Evolutionary conservation across 140 eudicot species (phyloP).

Genomic region (Oenanthe javanica): DNA sequence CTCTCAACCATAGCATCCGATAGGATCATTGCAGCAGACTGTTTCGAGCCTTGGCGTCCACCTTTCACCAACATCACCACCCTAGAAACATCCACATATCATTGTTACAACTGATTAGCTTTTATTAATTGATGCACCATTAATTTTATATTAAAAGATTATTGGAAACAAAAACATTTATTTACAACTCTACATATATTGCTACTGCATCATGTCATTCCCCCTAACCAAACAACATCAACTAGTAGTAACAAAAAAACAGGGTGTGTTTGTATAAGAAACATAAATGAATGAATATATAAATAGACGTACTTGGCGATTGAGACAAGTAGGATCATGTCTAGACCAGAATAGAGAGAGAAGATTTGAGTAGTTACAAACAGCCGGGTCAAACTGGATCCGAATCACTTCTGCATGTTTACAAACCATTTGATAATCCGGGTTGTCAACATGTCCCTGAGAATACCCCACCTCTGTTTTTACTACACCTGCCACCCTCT

Average conservation of each 20-base stretch:
- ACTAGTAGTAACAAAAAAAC: not conserved
- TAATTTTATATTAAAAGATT: too few species aligned
- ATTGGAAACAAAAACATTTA: too few species aligned
- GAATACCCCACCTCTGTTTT: slow-evolving; percentile 91
- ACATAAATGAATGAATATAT: not conserved
- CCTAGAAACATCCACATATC: slow-evolving; percentile 24
- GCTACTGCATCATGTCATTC: too few species aligned
- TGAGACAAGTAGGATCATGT: slow-evolving; percentile 89
- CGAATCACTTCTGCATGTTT: slow-evolving; percentile 72
- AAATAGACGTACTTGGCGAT: slow-evolving; percentile 65
- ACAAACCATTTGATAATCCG: slow-evolving; percentile 59
- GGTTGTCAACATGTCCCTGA: slow-evolving; percentile 69
- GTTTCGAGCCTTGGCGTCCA: slow-evolving; percentile 49
- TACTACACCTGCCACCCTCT: slow-evolving; percentile 72
- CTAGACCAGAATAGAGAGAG: slow-evolving; percentile 78
- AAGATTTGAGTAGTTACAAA: slow-evolving; percentile 56
- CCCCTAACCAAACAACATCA: not conserved
- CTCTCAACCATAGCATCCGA: slow-evolving; percentile 72
- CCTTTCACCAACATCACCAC: slow-evolving; percentile 83
- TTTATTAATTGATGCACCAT: not conserved
- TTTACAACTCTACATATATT: too few species aligned
- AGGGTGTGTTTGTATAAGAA: too few species aligned
- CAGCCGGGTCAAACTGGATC: slow-evolving; percentile 77
- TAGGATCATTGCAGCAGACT: slow-evolving; percentile 71
- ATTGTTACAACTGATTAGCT: not conserved